Conservation (phyloP, 2,329 filamentous ascomycete genomes). For the Samsoniella hepiali region DNA sequence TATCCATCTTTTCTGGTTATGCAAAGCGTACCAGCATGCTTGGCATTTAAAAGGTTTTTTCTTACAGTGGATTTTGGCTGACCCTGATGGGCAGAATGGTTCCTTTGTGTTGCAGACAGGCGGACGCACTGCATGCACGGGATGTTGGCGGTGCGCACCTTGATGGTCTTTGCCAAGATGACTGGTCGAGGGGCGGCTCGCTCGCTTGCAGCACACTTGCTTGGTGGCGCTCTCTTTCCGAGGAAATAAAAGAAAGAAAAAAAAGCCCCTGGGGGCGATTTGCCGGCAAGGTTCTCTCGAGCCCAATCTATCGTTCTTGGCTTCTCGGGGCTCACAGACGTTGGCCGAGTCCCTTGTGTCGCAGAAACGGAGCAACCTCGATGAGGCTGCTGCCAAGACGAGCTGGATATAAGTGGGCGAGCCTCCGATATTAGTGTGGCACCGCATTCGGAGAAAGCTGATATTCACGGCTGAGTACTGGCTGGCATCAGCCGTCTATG, state of each 20-base stretch:
- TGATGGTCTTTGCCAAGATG: conserved; percentile 14
- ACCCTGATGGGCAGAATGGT: conserved; percentile 7
- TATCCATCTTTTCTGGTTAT: too few species aligned
- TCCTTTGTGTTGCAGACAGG: background rate
- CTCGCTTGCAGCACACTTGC: background rate
- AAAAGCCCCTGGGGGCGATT: background rate
- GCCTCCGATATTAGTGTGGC: background rate
- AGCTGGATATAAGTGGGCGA: background rate
- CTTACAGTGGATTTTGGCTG: background rate
- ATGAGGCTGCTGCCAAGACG: conserved; percentile 1
- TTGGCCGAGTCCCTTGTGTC: too few species aligned
- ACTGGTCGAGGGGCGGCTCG: background rate
- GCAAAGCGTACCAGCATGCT: background rate
- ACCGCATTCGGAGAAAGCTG: too few species aligned
- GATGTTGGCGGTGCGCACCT: background rate
- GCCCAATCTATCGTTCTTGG: background rate
- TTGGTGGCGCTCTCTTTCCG: background rate
- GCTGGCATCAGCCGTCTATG: background rate
- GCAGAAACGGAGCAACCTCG: background rate
- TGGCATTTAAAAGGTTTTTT: conserved; percentile 1
- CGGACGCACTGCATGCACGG: background rate
- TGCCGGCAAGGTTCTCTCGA: background rate
- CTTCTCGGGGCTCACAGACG: background rate
- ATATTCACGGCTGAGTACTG: too few species aligned
- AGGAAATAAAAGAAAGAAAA: too few species aligned